Percentiles rank a stretch among this genome's conserved stretches.
phyloP scores from a whole-genome alignment of 345 rosid species.

The Gossypium turneri region DNA sequence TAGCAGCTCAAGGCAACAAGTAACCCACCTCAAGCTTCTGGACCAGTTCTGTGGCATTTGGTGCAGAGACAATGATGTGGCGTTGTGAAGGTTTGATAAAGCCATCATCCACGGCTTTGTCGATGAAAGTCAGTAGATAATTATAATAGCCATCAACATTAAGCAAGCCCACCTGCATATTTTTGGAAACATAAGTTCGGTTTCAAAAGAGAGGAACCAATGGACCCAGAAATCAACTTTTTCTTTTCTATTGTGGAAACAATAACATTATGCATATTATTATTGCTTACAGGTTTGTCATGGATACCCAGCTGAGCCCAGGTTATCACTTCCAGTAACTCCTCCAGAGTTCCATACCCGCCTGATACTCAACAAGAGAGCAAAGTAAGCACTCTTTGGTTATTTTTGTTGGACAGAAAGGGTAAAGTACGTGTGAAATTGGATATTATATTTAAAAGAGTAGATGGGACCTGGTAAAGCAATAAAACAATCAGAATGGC shows the following conservation, averaged over 20 bases:
- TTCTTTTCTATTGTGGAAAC: neutral
- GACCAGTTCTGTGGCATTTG: conserved; percentile 80
- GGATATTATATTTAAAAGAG: neutral
- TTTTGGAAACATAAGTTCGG: neutral
- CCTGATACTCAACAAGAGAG: conserved; percentile 37
- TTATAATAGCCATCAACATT: conserved; percentile 95
- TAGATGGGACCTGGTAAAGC: conserved; percentile 76
- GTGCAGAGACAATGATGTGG: conserved; percentile 84
- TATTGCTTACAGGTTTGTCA: conserved; percentile 74
- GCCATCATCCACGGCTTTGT: conserved; percentile 98
- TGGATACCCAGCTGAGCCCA: conserved; percentile 99
- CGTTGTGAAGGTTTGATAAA: conserved; percentile 86
- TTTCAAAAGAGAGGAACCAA: neutral
- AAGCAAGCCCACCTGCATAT: conserved; percentile 82
- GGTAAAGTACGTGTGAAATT: neutral
- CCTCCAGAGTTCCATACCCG: conserved; percentile 94
- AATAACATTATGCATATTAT: neutral
- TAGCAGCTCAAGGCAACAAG: neutral
- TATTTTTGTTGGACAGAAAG: neutral
- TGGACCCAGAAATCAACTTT: neutral
- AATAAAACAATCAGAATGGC: conserved; percentile 89
- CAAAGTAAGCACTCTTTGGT: neutral
- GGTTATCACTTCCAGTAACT: conserved; percentile 75
- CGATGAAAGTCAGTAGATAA: conserved; percentile 72
- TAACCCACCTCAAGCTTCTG: conserved; percentile 84